Percentiles rank a stretch among this genome's conserved stretches.
phyloP scores from a whole-genome alignment of 2,329 filamentous ascomycete genomes.

The Trichoderma asperellum region DNA sequence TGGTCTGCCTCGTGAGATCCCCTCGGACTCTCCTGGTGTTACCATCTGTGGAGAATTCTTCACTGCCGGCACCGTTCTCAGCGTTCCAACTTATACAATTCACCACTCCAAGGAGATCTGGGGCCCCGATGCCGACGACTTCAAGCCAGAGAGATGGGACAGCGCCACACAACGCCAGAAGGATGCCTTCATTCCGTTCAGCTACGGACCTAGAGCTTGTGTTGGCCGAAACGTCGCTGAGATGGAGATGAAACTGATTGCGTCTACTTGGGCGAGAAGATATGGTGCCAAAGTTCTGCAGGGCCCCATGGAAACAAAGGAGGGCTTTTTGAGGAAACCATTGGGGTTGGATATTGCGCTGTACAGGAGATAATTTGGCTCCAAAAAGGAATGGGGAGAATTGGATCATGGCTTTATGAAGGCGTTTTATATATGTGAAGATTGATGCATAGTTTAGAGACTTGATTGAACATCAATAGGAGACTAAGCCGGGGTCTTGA shows the following conservation, averaged over 20 bases:
- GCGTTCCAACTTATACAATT: conserved; percentile 80
- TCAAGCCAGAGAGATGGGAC: conserved; percentile 76
- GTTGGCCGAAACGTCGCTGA: conserved; percentile 84
- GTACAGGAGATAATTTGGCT: conserved; percentile 33
- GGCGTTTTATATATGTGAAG: neutral
- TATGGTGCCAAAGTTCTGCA: conserved; percentile 57
- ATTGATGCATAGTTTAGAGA: neutral
- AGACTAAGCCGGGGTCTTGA: neutral
- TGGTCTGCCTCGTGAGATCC: conserved; percentile 77
- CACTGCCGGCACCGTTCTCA: conserved; percentile 73
- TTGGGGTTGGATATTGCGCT: conserved; percentile 58
- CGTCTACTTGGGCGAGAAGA: conserved; percentile 64
- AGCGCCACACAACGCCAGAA: conserved; percentile 67
- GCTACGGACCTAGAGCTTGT: conserved; percentile 68
- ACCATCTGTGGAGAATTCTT: conserved; percentile 70
- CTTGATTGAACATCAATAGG: neutral
- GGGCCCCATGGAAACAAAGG: conserved; percentile 70
- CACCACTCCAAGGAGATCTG: conserved; percentile 76
- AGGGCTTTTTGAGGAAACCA: conserved; percentile 83
- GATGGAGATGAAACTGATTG: conserved; percentile 84
- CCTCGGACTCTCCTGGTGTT: conserved; percentile 64
- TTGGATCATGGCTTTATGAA: neutral
- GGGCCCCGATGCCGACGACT: conserved; percentile 71
- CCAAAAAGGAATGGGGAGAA: neutral
- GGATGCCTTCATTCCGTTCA: conserved; percentile 76